phyloP scores from a whole-genome alignment of 352 stramenopile species.

The Phytopythium montanum region DNA sequence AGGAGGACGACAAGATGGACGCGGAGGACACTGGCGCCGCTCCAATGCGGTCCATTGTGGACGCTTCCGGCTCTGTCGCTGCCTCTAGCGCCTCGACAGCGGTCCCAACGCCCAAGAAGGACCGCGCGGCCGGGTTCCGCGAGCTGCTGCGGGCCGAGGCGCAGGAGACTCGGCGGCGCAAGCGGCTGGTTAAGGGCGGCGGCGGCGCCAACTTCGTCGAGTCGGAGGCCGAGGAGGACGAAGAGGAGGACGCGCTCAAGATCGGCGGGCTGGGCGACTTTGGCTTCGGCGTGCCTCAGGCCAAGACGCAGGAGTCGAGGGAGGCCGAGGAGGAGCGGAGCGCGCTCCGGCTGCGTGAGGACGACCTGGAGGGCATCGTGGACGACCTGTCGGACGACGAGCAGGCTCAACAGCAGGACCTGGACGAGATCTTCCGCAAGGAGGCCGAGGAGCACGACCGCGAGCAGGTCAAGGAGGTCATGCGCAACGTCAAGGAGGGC shows the following conservation, averaged over 20 bases:
- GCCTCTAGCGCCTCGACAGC: background rate
- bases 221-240: conserved; percentile 82
- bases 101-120: conserved; percentile 21
- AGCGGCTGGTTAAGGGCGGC: conserved; percentile 42
- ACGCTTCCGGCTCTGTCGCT: background rate
- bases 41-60: conserved; percentile 12
- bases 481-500: conserved; percentile 87
- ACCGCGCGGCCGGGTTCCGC: conserved; percentile 68
- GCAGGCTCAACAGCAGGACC: conserved; percentile 49
- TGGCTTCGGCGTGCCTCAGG: conserved; percentile 76
- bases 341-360: conserved; percentile 67
- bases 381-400: conserved; percentile 86
- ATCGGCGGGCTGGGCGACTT: conserved; percentile 82
- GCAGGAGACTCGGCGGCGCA: conserved; percentile 44
- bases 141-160: conserved; percentile 62
- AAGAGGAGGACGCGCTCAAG: conserved; percentile 80
- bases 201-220: conserved; percentile 63
- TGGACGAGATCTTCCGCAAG: conserved; percentile 73
- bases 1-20: conserved; percentile 13
- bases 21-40: conserved; percentile 16
- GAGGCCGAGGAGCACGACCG: conserved; percentile 68
- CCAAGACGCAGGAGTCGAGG: conserved; percentile 64
- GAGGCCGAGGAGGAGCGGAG: conserved; percentile 76
- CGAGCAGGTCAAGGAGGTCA: conserved; percentile 76
- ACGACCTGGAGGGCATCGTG: conserved; percentile 83